Evolutionary conservation across 176 grass and related monocot genomes (phyloP).

Genomic region (Zea mays): DNA sequence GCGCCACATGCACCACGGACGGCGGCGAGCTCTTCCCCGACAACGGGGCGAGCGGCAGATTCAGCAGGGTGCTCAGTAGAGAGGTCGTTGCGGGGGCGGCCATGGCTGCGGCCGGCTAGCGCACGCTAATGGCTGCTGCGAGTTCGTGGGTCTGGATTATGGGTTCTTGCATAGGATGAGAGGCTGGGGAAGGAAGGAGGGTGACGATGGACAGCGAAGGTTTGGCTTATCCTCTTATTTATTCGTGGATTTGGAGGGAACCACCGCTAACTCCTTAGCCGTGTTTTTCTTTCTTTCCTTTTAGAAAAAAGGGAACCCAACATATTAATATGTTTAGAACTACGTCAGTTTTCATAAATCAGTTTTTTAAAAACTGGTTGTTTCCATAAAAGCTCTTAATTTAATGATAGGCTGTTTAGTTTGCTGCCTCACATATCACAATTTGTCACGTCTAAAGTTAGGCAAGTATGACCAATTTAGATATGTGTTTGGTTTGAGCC

Average conservation of each 20-base stretch:
- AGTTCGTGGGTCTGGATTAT: not conserved
- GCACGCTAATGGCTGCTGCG: not conserved
- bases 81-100: conserved; percentile 27
- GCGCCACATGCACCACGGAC: conserved; percentile 43
- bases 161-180: conserved; percentile 42
- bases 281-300: too few relatives aligned
- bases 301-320: too few relatives aligned
- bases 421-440: too few relatives aligned
- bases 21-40: conserved; percentile 43
- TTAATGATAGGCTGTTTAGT: too few relatives aligned
- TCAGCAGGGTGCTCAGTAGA: conserved; percentile 39
- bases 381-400: too few relatives aligned
- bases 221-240: conserved; percentile 38
- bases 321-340: too few relatives aligned
- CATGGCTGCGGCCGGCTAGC: conserved; percentile 39
- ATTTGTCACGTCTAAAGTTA: too few relatives aligned
- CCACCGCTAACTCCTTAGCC: too few relatives aligned
- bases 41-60: conserved; percentile 28
- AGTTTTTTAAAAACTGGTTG: too few relatives aligned
- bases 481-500: too few relatives aligned
- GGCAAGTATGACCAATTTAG: too few relatives aligned
- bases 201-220: conserved; percentile 36
- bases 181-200: conserved; percentile 33
- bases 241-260: conserved; percentile 35
- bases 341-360: too few relatives aligned